Evolutionary conservation across 106 monocot species (phyloP).

Genomic region (Gastrodia elata): DNA sequence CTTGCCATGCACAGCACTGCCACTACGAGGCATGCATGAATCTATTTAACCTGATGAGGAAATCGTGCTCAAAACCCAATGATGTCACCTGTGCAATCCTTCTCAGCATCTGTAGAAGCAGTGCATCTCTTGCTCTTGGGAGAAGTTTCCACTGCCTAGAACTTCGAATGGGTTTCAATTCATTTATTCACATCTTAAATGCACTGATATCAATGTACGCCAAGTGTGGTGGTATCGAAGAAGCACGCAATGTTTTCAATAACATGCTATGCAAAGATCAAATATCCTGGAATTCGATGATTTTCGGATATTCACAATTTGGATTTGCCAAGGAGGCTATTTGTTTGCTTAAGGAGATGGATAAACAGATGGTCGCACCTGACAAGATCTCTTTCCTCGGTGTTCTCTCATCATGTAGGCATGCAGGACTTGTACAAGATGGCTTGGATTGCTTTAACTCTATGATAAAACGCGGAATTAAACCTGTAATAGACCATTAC

Average conservation of each 20-base stretch:
- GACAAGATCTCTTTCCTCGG: slow-evolving; percentile 41
- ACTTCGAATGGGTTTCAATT: slow-evolving; percentile 27
- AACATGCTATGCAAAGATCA: slow-evolving; percentile 29
- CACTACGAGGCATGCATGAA: slow-evolving; percentile 23
- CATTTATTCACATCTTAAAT: slow-evolving; percentile 33
- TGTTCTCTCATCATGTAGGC: slow-evolving; percentile 44
- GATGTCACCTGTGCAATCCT: slow-evolving; percentile 45
- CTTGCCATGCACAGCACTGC: slow-evolving; percentile 32
- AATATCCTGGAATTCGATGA: slow-evolving; percentile 56
- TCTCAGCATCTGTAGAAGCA: slow-evolving; percentile 37
- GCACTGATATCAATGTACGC: slow-evolving; percentile 50
- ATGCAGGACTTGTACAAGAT: slow-evolving; percentile 34
- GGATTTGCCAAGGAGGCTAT: slow-evolving; percentile 34
- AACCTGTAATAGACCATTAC: slow-evolving; percentile 39
- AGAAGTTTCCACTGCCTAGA: slow-evolving; percentile 33
- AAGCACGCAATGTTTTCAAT: slow-evolving; percentile 26
- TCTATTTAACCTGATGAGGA: slow-evolving; percentile 28
- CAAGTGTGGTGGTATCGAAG: slow-evolving; percentile 37
- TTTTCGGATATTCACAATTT: slow-evolving; percentile 44
- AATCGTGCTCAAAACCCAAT: slow-evolving; percentile 26
- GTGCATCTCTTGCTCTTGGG: slow-evolving; percentile 32
- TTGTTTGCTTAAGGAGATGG: slow-evolving; percentile 29
- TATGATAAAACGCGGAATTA: slow-evolving; percentile 30
- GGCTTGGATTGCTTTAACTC: slow-evolving; percentile 25
- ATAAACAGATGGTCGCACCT: slow-evolving; percentile 12